Evolutionary conservation across 805 yeast species (phyloP), one percentile per base, ranked within the genome.

Genomic region (Saturnispora sekii): DNA sequence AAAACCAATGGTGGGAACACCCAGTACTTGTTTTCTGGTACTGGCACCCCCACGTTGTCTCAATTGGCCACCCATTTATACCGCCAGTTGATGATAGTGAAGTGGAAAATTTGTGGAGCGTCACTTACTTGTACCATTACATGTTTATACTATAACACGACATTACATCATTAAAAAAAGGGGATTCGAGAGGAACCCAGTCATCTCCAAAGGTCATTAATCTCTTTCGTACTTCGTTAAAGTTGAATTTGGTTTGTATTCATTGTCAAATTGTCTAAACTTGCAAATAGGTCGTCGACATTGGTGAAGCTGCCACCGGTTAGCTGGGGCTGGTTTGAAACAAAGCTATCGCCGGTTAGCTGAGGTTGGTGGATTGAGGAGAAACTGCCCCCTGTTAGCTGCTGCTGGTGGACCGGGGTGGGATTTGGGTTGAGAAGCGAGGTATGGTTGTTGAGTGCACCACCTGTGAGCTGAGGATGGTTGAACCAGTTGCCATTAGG

Each of bases 401-500:
- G 42, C 33, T 40, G 42, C 12, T 31, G 36, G 17, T 21, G 26
- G 26, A 5, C 26, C 26, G 5, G 8, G 26, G 26, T 21, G 26
- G 26, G 26, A 5, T 21, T 21, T 21, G 26, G 26, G 26, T n/a
- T 15, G n/a, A 32, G 11, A 15, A 32, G 7, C 11, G 45, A 28
- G 26, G 16, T 29, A 16, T 32, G 26, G 32, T 36, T 37, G 3
- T 36, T 16, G 14, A 43, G 33, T 3, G 41, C 14, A 11, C 59
- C 60, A 11, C 63, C 64, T 3, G 63, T 56, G 30, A 57, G 37
- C 45, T 61, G 66, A 3, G 58, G 43, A 31, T 55, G 48, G 32
- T 52, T 54, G 31, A 56, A 55, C 6, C 56, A 57, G n/a, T 35
- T 34, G 26, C 46, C 43, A 16, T 40, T 15, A 15, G 30, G 38